Evolutionary conservation across 2,329 filamentous ascomycete species (phyloP).

Genomic region (Penicillium expansum): DNA sequence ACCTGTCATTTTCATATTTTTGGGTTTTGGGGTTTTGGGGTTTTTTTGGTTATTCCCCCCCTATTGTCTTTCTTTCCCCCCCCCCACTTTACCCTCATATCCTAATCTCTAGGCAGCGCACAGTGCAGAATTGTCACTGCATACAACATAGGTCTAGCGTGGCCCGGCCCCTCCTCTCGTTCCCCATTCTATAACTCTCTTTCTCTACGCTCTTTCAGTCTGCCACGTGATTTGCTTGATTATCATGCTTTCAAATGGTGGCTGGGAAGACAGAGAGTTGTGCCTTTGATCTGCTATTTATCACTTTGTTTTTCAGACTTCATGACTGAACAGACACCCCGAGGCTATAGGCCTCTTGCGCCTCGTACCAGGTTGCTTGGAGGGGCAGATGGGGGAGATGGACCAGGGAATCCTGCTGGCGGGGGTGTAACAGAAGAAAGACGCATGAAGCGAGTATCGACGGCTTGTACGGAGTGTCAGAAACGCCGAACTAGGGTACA

Average conservation of each 20-base stretch:
- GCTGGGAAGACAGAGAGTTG: not conserved
- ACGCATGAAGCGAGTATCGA: constrained; percentile 37
- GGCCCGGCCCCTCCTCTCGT: constrained; percentile 2
- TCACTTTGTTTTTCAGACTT: not conserved
- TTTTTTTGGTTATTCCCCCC: not conserved
- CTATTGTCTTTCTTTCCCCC: not conserved
- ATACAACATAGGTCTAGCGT: not conserved
- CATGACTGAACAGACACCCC: constrained; percentile 31
- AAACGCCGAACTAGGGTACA: constrained; percentile 39
- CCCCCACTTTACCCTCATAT: not conserved
- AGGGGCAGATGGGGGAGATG: constrained; percentile 13
- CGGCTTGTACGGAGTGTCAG: constrained; percentile 40
- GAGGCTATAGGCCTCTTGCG: constrained; percentile 33
- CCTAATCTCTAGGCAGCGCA: not conserved
- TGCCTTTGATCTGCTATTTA: not conserved
- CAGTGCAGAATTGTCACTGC: constrained; percentile 5
- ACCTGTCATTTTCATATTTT: constrained; percentile 3
- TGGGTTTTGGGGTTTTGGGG: no score
- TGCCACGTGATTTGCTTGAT: not conserved
- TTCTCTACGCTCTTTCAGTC: not conserved
- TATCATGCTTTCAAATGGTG: constrained; percentile 10
- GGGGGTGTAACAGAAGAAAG: constrained; percentile 26
- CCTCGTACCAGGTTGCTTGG: constrained; percentile 25
- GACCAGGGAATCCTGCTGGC: constrained; percentile 17
- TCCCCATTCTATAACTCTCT: constrained; percentile 5